phyloP scores from a whole-genome alignment of 2,329 filamentous ascomycete genomes.

The Trichoderma sp. region DNA sequence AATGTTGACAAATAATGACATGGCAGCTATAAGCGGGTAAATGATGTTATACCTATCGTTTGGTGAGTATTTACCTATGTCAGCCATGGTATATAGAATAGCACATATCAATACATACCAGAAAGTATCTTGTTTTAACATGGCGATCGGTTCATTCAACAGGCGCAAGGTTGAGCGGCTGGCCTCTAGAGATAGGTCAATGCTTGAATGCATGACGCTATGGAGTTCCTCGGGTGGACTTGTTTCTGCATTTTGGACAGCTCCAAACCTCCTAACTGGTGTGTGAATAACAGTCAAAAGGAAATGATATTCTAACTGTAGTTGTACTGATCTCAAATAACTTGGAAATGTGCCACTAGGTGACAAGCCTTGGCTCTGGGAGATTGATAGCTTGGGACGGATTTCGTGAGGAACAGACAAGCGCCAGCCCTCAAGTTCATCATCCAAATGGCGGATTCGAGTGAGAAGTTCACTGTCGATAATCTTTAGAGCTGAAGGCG shows the following conservation, averaged over 20 bases:
- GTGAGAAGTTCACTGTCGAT: constrained; percentile 5
- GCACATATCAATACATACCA: neutral
- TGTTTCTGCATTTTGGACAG: neutral
- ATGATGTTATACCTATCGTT: neutral
- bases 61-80: neutral
- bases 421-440: constrained; percentile 10
- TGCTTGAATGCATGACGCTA: constrained; percentile 18
- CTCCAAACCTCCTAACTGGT: constrained; percentile 6
- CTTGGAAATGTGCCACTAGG: neutral
- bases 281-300: constrained; percentile 11
- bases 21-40: neutral
- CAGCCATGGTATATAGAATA: neutral
- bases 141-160: neutral
- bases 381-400: neutral
- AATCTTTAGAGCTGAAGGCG: neutral
- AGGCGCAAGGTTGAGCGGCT: constrained; percentile 3
- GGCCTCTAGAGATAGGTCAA: constrained; percentile 12
- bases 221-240: constrained; percentile 9
- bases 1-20: constrained; percentile 2
- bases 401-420: neutral
- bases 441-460: constrained; percentile 12
- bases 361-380: neutral
- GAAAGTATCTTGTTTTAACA: neutral
- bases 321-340: constrained; percentile 1
- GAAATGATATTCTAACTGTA: constrained; percentile 5